Conservation (phyloP, 2,329 filamentous ascomycete species). For the Ophiostoma piceae region DNA sequence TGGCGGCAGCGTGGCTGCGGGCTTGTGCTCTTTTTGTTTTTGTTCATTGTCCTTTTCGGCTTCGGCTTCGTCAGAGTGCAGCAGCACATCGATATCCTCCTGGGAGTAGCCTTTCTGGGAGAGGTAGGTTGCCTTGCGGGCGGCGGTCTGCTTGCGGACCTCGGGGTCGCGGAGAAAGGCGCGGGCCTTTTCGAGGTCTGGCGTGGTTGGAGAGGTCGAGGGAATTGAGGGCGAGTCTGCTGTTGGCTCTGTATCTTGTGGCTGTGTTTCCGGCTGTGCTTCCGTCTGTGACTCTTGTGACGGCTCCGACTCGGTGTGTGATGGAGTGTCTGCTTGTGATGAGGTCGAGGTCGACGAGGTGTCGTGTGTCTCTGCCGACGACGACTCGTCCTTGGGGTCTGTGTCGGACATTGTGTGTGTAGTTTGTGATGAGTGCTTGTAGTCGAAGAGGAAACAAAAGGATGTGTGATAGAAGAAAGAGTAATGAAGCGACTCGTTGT, state of each 20-base stretch:
- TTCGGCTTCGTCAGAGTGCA: conserved; percentile 37
- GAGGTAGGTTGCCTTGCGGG: conserved; percentile 72
- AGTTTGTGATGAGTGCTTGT: background rate
- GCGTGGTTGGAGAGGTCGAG: background rate
- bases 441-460: background rate
- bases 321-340: conserved; percentile 8
- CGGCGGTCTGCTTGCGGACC: conserved; percentile 58
- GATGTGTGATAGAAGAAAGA: background rate
- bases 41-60: conserved; percentile 8
- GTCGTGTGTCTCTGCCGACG: conserved; percentile 5
- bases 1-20: conserved; percentile 38
- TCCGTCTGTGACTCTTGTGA: background rate
- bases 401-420: conserved; percentile 18
- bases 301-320: background rate
- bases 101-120: conserved; percentile 66
- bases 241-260: background rate
- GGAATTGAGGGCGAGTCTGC: background rate
- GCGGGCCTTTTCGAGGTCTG: conserved; percentile 59
- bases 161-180: conserved; percentile 70
- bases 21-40: background rate
- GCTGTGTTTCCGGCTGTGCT: background rate
- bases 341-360: background rate
- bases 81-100: conserved; percentile 62
- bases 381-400: conserved; percentile 18
- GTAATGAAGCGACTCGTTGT: background rate